Conservation (phyloP, 2,329 filamentous ascomycete genomes). For the Colletotrichum eleusines region DNA sequence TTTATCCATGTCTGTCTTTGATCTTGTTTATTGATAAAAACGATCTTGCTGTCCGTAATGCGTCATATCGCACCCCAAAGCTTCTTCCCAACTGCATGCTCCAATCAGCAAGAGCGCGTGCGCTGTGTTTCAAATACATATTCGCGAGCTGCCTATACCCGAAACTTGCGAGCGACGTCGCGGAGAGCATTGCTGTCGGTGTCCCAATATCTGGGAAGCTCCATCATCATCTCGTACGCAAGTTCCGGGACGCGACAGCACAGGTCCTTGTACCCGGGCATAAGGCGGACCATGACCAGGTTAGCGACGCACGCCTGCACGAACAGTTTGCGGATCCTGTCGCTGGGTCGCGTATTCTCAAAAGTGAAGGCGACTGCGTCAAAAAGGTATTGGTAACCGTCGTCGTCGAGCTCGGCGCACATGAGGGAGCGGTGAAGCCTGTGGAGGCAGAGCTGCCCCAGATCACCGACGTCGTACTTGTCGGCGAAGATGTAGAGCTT, state of each 20-base stretch:
- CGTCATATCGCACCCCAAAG: background rate
- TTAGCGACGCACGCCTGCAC: background rate
- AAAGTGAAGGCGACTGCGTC: background rate
- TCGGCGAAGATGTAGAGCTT: constrained; percentile 23
- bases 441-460: constrained; percentile 1
- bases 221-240: background rate
- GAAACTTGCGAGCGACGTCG: constrained; percentile 15
- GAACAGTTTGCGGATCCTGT: constrained; percentile 8
- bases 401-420: background rate
- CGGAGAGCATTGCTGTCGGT: background rate
- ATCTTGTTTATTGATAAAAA: no score
- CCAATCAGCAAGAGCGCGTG: background rate
- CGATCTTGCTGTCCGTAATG: no score
- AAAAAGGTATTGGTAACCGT: background rate
- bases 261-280: background rate
- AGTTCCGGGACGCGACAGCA: background rate
- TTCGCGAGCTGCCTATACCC: background rate
- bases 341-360: constrained; percentile 7
- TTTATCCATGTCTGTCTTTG: background rate
- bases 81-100: background rate
- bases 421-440: background rate
- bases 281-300: background rate
- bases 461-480: background rate
- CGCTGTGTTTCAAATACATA: background rate
- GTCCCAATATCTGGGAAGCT: constrained; percentile 18